Evolutionary conservation across 2,329 filamentous ascomycete genomes (phyloP), one percentile per base, ranked within the genome.

Genomic region (Diaporthe citri): DNA sequence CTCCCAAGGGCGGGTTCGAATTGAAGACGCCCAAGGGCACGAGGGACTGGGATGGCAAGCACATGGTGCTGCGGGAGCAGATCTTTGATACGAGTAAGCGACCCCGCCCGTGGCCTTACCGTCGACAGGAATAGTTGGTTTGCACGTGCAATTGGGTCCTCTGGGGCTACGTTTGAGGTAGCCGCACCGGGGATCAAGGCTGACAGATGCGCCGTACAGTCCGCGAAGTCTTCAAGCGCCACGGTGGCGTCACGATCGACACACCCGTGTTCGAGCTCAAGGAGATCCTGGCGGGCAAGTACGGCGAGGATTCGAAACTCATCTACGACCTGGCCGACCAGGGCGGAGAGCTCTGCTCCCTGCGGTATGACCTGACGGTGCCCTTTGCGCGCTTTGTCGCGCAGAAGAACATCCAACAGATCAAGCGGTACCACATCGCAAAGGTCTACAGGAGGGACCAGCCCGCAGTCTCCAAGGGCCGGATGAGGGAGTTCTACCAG

Each of bases 401-500:
- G 95, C 97, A 97, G 85, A 90, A 93, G 77, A 89, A 91, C 77
- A 89, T 97, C 73, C 92, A 94, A 83, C 93, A 89, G 84, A 96
- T 98, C 86, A 98, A 97, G 87, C 91, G 96, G 81, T 98, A 97
- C 84, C 95, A 98, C 86, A 96, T 98, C 79, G 95, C 95, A 79
- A 95, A 95, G 83, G 93, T 95, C 69, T 95, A 95, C 85, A 88
- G 94, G 77, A 87, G 93, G 82, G 94, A 96, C 51, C 75, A 76
- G 56, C 93, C 94, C 28, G 94, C 95, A 76, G 95, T 98, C 86
- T 94, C 93, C 77, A 97, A 97, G 83, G 96, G 96, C 70, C 92
- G 96, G 72, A 97, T 98, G 93, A 91, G 96, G 81, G 96, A 98
- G 85, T 98, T 98, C 85, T 98, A 97, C 87, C 96, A 98, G 85